Evolutionary conservation across 2,329 filamentous ascomycete genomes (phyloP).

Genomic region (Dactylellina haptotyla): DNA sequence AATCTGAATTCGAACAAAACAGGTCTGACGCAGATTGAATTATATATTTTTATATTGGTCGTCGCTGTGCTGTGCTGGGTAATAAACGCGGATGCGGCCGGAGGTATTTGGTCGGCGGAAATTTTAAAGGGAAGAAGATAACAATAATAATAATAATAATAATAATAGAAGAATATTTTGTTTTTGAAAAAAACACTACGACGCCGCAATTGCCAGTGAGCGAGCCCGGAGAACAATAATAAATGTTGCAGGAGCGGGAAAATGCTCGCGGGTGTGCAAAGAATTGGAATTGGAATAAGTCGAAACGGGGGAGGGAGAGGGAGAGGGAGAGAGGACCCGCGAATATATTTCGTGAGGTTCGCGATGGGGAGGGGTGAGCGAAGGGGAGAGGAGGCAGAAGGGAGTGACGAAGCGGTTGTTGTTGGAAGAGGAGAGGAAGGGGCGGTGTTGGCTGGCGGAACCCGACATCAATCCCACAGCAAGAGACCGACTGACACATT

Average conservation of each 20-base stretch:
- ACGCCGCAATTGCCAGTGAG: constrained; percentile 1
- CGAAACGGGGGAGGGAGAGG: not conserved
- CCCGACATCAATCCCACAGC: too few species aligned
- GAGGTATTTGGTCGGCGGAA: constrained; percentile 23
- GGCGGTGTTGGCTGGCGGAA: constrained; percentile 19
- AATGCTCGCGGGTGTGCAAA: too few species aligned
- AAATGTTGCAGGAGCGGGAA: too few species aligned
- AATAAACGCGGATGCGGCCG: constrained; percentile 6
- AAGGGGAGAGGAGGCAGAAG: not conserved
- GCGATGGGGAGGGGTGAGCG: not conserved
- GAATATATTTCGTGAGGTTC: not conserved
- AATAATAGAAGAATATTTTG: too few species aligned
- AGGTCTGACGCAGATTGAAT: not conserved
- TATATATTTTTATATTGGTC: constrained; percentile 5
- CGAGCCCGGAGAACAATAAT: not conserved
- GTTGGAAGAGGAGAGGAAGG: constrained; percentile 7
- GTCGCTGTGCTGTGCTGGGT: not conserved
- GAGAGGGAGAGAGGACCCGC: too few species aligned
- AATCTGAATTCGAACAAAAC: not conserved
- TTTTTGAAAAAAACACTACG: constrained; percentile 1
- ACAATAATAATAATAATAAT: too few species aligned
- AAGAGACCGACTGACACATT: too few species aligned
- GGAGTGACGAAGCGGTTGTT: not conserved
- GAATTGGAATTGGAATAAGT: not conserved
- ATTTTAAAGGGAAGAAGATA: too few species aligned